Percentiles rank a stretch among this genome's conserved stretches.
Conservation (phyloP, 306 rosid species). For the Glycine soja region DNA sequence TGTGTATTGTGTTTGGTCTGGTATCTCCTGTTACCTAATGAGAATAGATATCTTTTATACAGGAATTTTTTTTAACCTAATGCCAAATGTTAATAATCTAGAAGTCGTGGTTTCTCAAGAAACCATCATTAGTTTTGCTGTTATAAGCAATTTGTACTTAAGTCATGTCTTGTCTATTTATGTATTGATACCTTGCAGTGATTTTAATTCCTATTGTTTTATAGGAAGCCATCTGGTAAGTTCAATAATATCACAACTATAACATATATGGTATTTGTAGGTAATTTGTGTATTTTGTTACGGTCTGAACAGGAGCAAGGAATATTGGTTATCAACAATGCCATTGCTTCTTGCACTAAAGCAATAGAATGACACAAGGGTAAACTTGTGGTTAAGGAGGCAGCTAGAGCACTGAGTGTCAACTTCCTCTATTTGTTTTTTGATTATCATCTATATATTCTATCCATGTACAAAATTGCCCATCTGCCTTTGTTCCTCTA, state of each 20-base stretch:
- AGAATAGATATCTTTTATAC: background rate
- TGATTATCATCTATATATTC: background rate
- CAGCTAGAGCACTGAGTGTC: slow-evolving; percentile 90
- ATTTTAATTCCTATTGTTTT: background rate
- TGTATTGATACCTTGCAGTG: background rate
- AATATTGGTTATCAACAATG: slow-evolving; percentile 73
- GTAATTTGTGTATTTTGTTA: slow-evolving; percentile 23
- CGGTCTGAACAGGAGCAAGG: slow-evolving; percentile 82
- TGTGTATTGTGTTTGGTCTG: background rate
- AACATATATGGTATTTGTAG: background rate
- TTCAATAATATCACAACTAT: background rate
- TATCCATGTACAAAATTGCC: background rate
- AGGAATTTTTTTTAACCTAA: background rate
- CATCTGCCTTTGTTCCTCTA: slow-evolving; percentile 28
- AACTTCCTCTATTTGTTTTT: slow-evolving; percentile 7
- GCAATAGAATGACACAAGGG: slow-evolving; percentile 89
- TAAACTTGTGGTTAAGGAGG: slow-evolving; percentile 84
- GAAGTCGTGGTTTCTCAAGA: background rate
- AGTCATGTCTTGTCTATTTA: slow-evolving; percentile 5
- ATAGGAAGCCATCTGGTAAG: background rate
- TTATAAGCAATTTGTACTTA: background rate
- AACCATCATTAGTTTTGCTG: slow-evolving; percentile 3
- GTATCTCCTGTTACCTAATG: background rate
- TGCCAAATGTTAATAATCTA: background rate
- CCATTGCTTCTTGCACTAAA: slow-evolving; percentile 75